Conservation (phyloP, 345 rosid species). For the Citrus cavaleriei region DNA sequence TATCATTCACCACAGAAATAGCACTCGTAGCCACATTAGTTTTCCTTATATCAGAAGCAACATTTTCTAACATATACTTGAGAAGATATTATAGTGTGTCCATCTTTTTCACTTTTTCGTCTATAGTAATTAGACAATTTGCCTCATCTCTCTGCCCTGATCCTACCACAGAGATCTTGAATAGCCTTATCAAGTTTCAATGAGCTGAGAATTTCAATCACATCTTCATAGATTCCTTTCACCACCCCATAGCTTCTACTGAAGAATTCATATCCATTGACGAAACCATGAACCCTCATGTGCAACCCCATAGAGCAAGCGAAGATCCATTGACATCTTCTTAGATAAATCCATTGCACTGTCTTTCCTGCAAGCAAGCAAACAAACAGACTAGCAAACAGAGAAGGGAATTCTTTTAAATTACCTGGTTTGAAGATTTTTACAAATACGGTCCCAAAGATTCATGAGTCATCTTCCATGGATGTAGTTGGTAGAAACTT, state of each 20-base stretch:
- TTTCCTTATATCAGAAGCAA: too few species aligned
- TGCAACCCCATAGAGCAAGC: conserved; percentile 71
- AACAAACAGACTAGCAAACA: too few species aligned
- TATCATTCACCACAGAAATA: too few species aligned
- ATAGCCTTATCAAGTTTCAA: conserved; percentile 43
- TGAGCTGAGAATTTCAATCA: conserved; percentile 66
- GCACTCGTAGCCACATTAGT: too few species aligned
- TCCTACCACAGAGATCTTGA: conserved; percentile 34
- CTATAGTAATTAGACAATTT: conserved; percentile 44
- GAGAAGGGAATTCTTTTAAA: too few species aligned
- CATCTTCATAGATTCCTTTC: conserved; percentile 49
- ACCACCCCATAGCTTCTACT: conserved; percentile 71
- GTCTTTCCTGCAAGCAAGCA: conserved; percentile 40
- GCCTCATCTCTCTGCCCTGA: conserved; percentile 30
- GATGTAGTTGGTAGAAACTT: too few species aligned
- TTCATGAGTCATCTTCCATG: too few species aligned
- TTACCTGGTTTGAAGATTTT: too few species aligned
- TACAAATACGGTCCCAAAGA: too few species aligned
- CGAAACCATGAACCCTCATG: conserved; percentile 89
- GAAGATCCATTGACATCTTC: conserved; percentile 70
- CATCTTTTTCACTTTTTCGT: conserved; percentile 59
- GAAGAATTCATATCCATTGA: conserved; percentile 63
- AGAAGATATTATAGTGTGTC: conserved; percentile 61
- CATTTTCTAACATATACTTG: conserved; percentile 44
- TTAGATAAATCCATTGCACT: conserved; percentile 63